Evolutionary conservation across 768 basidiomycete genomes (phyloP).

Genomic region (Kwoniella dejecticola): DNA sequence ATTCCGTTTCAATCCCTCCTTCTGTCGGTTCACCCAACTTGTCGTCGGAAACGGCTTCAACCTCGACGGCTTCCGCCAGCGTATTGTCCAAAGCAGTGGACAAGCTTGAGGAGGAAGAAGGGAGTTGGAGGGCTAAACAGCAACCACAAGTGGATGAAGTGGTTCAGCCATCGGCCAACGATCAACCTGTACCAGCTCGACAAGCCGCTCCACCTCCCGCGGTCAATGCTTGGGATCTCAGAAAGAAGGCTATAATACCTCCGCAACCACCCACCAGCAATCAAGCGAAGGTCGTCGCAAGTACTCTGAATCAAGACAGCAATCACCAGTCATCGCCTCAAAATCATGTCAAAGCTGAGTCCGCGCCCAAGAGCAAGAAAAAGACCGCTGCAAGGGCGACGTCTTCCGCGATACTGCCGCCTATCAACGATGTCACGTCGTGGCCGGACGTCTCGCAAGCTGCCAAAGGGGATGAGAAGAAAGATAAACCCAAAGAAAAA

Average conservation of each 20-base stretch:
- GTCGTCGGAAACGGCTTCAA: constrained; percentile 20
- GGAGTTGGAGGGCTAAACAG: constrained; percentile 30
- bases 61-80: constrained; percentile 22
- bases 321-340: constrained; percentile 7
- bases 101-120: constrained; percentile 23
- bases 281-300: background rate
- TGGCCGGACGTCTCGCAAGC: constrained; percentile 51
- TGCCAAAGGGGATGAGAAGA: constrained; percentile 35
- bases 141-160: constrained; percentile 7
- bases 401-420: constrained; percentile 20
- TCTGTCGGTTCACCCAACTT: constrained; percentile 15
- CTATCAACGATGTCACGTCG: constrained; percentile 29
- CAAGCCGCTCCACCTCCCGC: constrained; percentile 25
- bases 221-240: constrained; percentile 50
- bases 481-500: constrained; percentile 31
- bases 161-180: background rate
- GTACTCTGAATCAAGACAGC: background rate
- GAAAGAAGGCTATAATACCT: constrained; percentile 31
- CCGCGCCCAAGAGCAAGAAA: constrained; percentile 24
- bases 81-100: constrained; percentile 16
- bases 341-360: constrained; percentile 1
- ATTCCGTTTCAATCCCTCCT: constrained; percentile 14
- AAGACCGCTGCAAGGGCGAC: constrained; percentile 4
- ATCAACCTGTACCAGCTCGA: constrained; percentile 2
- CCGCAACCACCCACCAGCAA: background rate